Percentiles rank a stretch among this genome's conserved stretches.
These are phyloP conservation scores for Penicillium nordicum DNA, from an alignment of 2,329 filamentous ascomycete genomes.

Conservation along the genomic window DNA sequence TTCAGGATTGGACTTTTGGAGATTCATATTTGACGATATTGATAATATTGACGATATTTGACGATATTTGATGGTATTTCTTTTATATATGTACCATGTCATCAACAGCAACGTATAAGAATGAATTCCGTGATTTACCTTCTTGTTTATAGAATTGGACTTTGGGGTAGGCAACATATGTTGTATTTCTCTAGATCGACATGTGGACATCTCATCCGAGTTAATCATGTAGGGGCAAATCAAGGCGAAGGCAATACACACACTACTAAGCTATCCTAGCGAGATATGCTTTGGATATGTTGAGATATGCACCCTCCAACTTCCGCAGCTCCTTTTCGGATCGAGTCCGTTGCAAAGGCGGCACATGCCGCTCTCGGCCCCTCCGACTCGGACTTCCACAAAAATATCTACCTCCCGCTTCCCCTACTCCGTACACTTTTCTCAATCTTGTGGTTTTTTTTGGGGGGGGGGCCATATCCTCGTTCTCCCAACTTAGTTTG, in stretches of 20 bases:
- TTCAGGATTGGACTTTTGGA: background rate
- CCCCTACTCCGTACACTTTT: background rate
- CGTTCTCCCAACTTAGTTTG: background rate
- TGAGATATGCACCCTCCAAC: background rate
- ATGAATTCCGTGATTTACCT: background rate
- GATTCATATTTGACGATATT: background rate
- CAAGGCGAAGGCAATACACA: background rate
- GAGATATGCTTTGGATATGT: background rate
- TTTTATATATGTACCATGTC: background rate
- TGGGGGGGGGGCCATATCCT: background rate
- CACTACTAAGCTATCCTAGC: background rate
- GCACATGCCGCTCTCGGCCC: background rate
- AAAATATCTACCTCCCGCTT: background rate
- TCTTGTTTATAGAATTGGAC: background rate
- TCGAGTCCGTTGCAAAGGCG: background rate
- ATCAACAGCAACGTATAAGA: background rate
- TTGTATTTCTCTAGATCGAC: background rate
- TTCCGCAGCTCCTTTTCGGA: background rate
- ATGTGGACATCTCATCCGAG: background rate
- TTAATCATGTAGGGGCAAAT: background rate
- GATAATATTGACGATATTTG: background rate
- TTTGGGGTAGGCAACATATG: background rate
- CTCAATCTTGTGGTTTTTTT: background rate
- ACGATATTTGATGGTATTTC: background rate
- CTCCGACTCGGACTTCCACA: background rate